Evolutionary conservation across 192 early-diverging fungal species (phyloP), one percentile per base, ranked within the genome.

Genomic region (Backusella sp.): DNA sequence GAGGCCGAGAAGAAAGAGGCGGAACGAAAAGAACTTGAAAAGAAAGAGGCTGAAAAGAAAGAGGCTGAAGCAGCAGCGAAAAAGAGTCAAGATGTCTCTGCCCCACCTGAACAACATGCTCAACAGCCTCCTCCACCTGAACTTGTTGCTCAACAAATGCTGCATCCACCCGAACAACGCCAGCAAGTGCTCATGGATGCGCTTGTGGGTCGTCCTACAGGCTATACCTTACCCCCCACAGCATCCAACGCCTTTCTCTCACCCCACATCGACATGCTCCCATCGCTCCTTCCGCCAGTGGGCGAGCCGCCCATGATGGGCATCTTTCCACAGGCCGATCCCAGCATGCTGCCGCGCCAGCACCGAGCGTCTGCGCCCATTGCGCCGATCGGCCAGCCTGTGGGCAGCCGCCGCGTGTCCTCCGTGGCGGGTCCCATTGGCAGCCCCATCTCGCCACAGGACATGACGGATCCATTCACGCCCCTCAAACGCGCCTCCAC

Each of bases 141-240:
- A n/a, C n/a, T n/a, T n/a, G n/a, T n/a, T n/a, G n/a, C n/a, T n/a
- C n/a, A n/a, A n/a, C n/a, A n/a, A 35, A 37, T 37, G 15, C 28
- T 69, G n/a, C 37, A 69, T 41, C 37, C 19, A 69, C 68, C 56
- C 5, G 42, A 67, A 32, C 62, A 67, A 44, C 62, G 74, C 9
- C 74, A 76, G 8, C 62, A 68, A 30, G 41, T 76, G 9, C 41
- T 76, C 21, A 76, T 76, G 66, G 74, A 76, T 28, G 74, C 66
- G 0, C 74, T 76, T 35, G 30, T 76, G 4, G 74, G 74, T 11
- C 56, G n/a, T 32, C 26, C 11, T 26, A 62, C 56, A 6, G 39
- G n/a, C 12, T 39, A 39, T 69, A 36, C 39, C 68, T 28, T 62
- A 62, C 56, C 56, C 3, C 66, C 21, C 12, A 0, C 72, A 0